Evolutionary conservation across 148 eudicot species (phyloP).

Genomic region (Nyssa sinensis): DNA sequence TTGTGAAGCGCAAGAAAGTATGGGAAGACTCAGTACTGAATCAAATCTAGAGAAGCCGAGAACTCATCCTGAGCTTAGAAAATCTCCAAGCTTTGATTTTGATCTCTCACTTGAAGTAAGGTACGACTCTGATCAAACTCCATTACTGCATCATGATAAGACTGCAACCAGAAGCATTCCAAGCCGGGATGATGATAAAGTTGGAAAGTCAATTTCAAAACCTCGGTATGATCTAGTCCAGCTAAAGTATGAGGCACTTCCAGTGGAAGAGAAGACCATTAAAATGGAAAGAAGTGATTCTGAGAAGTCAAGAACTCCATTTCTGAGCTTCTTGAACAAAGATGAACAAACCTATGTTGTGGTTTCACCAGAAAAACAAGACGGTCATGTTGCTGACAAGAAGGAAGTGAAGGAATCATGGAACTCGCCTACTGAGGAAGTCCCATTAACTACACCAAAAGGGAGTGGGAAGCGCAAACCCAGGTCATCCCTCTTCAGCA

Average conservation of each 20-base stretch:
- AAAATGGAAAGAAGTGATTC: slow-evolving; percentile 41
- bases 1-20: slow-evolving; percentile 14
- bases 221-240: background rate
- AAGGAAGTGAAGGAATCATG: too few relatives aligned
- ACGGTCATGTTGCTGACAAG: slow-evolving; percentile 8
- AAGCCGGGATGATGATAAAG: slow-evolving; percentile 6
- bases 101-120: slow-evolving; percentile 27
- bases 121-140: slow-evolving; percentile 44
- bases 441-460: slow-evolving; percentile 16
- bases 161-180: slow-evolving; percentile 26
- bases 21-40: slow-evolving; percentile 21
- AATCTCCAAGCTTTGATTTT: slow-evolving; percentile 46
- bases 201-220: slow-evolving; percentile 2
- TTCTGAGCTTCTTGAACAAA: slow-evolving; percentile 17
- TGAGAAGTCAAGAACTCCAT: slow-evolving; percentile 22
- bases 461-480: slow-evolving; percentile 35
- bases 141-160: slow-evolving; percentile 27
- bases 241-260: slow-evolving; percentile 4
- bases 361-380: slow-evolving; percentile 8
- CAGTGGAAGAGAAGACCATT: slow-evolving; percentile 44
- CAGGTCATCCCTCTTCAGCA: slow-evolving; percentile 31
- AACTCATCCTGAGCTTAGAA: slow-evolving; percentile 18
- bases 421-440: too few relatives aligned
- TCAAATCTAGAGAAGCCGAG: slow-evolving; percentile 15
- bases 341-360: slow-evolving; percentile 3